These are phyloP conservation scores for Phytophthora constricta DNA, from an alignment of 352 stramenopile genomes.

Conservation along the genomic window DNA sequence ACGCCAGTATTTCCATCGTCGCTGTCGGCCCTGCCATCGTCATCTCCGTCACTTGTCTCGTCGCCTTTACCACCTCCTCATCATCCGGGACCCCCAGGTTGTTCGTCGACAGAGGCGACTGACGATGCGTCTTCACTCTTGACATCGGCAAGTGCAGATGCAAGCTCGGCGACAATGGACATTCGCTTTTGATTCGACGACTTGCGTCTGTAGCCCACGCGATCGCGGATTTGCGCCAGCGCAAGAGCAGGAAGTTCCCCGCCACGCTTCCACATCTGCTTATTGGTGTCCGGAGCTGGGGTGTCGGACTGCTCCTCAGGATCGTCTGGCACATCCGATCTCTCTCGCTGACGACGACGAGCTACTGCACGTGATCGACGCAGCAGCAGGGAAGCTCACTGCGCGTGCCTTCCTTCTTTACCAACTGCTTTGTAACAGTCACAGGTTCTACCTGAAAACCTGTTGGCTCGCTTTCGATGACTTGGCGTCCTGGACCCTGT, in stretches of 20 bases:
- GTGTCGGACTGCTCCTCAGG: background rate
- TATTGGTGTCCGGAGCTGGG: slow-evolving; percentile 23
- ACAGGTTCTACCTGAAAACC: background rate
- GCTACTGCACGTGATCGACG: slow-evolving; percentile 18
- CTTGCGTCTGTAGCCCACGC: slow-evolving; percentile 20
- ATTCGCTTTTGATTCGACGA: slow-evolving; percentile 19
- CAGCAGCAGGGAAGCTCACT: slow-evolving; percentile 26
- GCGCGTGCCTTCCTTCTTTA: slow-evolving; percentile 6
- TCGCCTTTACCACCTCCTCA: slow-evolving; percentile 16
- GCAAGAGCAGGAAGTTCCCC: slow-evolving; percentile 27
- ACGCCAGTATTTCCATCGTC: background rate
- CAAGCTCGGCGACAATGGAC: slow-evolving; percentile 36
- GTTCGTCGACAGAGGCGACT: background rate
- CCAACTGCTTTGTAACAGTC: background rate
- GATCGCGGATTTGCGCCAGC: slow-evolving; percentile 36
- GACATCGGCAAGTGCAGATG: background rate
- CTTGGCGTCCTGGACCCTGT: slow-evolving; percentile 1
- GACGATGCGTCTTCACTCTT: background rate
- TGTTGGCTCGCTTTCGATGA: background rate
- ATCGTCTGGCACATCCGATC: slow-evolving; percentile 1
- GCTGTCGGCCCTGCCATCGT: background rate
- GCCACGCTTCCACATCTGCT: slow-evolving; percentile 41
- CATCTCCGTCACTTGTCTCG: slow-evolving; percentile 9
- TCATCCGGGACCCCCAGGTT: slow-evolving; percentile 13
- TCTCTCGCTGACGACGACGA: slow-evolving; percentile 12